Conservation (phyloP, 148 eudicot genomes). For the Vaccinium vitisidaea region DNA sequence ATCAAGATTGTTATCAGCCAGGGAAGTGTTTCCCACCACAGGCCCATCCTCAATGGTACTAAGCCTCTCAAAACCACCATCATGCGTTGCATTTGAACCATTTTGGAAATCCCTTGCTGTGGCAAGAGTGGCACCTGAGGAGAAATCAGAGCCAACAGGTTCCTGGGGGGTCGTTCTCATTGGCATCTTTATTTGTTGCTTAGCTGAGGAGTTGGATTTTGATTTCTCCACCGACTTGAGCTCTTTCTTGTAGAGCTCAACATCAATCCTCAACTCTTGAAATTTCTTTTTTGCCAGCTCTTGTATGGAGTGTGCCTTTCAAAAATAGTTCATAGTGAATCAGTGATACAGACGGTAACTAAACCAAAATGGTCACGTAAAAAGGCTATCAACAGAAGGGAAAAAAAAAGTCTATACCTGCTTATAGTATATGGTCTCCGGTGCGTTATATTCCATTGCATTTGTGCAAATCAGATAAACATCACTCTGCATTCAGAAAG, state of each 20-base stretch:
- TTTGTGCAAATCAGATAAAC: constrained; percentile 78
- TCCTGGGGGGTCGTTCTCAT: constrained; percentile 43
- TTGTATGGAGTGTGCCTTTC: constrained; percentile 79
- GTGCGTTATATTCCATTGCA: constrained; percentile 90
- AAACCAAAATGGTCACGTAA: background rate
- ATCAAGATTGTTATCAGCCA: constrained; percentile 47
- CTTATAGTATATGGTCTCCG: constrained; percentile 77
- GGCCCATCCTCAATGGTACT: constrained; percentile 36
- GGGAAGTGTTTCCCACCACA: constrained; percentile 43
- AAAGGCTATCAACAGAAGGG: background rate
- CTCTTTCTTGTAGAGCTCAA: constrained; percentile 52
- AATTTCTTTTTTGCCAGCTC: constrained; percentile 84
- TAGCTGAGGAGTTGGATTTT: constrained; percentile 31
- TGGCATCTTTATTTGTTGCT: constrained; percentile 56
- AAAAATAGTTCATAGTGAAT: constrained; percentile 14
- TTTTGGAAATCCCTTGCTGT: constrained; percentile 40
- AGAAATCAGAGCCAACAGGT: constrained; percentile 64
- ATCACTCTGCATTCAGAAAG: constrained; percentile 64
- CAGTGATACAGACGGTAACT: constrained; percentile 7
- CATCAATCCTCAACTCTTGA: constrained; percentile 46
- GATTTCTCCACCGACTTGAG: constrained; percentile 50
- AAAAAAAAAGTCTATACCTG: constrained; percentile 48
- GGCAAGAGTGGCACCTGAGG: constrained; percentile 52
- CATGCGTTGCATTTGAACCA: constrained; percentile 26
- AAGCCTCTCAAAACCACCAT: constrained; percentile 37